phyloP scores from a whole-genome alignment of 2,329 filamentous ascomycete species.

The Colletotrichum trifolii region DNA sequence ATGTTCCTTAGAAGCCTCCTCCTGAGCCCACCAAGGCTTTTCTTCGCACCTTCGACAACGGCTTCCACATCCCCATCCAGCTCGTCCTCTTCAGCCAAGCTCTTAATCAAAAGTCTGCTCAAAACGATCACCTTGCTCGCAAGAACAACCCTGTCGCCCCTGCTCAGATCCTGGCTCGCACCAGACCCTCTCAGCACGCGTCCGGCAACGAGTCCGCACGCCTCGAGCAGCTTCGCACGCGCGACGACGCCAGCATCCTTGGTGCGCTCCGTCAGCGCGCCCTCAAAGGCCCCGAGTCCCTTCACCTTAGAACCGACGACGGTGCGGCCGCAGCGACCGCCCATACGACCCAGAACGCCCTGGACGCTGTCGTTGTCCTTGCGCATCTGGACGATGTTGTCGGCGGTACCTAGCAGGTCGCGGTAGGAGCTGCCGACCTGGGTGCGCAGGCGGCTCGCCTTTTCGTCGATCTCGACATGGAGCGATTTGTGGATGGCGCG shows the following conservation, averaged over 20 bases:
- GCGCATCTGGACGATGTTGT: constrained; percentile 93
- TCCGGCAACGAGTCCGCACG: constrained; percentile 61
- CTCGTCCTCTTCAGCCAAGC: constrained; percentile 64
- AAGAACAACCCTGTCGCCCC: constrained; percentile 64
- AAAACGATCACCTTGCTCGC: constrained; percentile 81
- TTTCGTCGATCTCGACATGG: constrained; percentile 70
- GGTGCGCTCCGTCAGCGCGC: constrained; percentile 32
- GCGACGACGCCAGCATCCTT: constrained; percentile 46
- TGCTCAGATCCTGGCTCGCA: constrained; percentile 44
- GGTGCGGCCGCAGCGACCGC: constrained; percentile 79
- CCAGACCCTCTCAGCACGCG: constrained; percentile 58
- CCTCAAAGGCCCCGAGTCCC: constrained; percentile 63
- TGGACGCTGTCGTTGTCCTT: constrained; percentile 80
- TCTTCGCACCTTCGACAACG: constrained; percentile 70
- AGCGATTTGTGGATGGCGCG: constrained; percentile 71
- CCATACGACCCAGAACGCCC: constrained; percentile 76
- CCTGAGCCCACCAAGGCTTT: constrained; percentile 70
- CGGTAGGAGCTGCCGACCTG: constrained; percentile 80
- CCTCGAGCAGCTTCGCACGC: constrained; percentile 61
- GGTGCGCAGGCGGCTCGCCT: constrained; percentile 69
- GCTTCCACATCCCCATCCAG: constrained; percentile 47
- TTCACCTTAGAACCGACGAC: constrained; percentile 74
- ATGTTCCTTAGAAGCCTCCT: constrained; percentile 74
- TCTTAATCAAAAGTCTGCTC: constrained; percentile 79
- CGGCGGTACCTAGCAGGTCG: constrained; percentile 89